Conservation (phyloP, 306 rosid species). For the Albizia julibrissin region DNA sequence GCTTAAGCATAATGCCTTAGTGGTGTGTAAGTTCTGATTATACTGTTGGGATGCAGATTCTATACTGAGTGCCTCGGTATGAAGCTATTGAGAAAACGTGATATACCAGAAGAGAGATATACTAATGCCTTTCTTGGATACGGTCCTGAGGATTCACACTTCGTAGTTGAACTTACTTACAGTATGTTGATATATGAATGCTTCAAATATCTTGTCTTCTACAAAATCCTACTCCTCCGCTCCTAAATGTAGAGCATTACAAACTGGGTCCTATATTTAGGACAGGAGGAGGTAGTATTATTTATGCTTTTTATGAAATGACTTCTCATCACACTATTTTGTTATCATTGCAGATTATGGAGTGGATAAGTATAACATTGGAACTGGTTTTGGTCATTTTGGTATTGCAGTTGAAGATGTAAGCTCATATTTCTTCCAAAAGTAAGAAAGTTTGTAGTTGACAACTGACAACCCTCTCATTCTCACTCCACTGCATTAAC, state of each 20-base stretch:
- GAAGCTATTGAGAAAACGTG: conserved; percentile 88
- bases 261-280: too few species aligned
- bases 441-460: neutral
- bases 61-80: conserved; percentile 54
- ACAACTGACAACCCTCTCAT: neutral
- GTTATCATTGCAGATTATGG: conserved; percentile 69
- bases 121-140: conserved; percentile 92
- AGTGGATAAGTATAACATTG: conserved; percentile 79
- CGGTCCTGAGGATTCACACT: conserved; percentile 88
- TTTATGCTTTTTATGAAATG: neutral
- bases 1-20: neutral
- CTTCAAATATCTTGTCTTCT: neutral
- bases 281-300: neutral
- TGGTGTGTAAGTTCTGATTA: neutral
- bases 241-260: too few species aligned
- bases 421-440: conserved; percentile 40
- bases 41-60: neutral
- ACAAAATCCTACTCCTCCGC: neutral
- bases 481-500: neutral
- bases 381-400: conserved; percentile 88
- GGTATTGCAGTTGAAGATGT: conserved; percentile 85
- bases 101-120: conserved; percentile 90
- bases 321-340: conserved; percentile 14
- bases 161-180: conserved; percentile 84
- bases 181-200: conserved; percentile 53